Evolutionary conservation across 129 eudicot species (phyloP).

Genomic region (Chrysanthemum seticuspe): DNA sequence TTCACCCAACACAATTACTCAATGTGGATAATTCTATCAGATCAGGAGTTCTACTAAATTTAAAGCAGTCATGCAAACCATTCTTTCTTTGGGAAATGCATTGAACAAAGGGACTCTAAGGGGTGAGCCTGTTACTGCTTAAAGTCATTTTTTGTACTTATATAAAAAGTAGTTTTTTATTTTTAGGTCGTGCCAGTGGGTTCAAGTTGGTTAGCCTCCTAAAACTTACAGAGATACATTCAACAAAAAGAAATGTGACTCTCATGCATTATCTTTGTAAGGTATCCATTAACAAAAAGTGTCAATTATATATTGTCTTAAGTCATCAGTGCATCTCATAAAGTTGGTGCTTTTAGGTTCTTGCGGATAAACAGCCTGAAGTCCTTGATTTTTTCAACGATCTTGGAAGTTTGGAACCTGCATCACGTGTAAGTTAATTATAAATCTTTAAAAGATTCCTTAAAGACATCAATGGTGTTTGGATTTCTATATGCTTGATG

Average conservation of each 20-base stretch:
- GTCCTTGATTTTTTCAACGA: slow-evolving; percentile 85
- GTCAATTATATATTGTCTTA: slow-evolving; percentile 8
- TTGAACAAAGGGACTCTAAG: slow-evolving; percentile 96
- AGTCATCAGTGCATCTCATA: slow-evolving; percentile 8
- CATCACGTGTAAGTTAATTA: slow-evolving; percentile 54
- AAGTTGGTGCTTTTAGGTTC: slow-evolving; percentile 47
- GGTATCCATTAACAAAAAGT: slow-evolving; percentile 37
- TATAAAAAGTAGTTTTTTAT: not conserved
- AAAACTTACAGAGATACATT: slow-evolving; percentile 91
- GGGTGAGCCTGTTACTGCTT: slow-evolving; percentile 41
- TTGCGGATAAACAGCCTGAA: slow-evolving; percentile 81
- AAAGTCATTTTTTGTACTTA: slow-evolving; percentile 6
- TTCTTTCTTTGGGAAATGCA: slow-evolving; percentile 94
- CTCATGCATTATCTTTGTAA: slow-evolving; percentile 97
- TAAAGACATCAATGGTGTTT: not conserved
- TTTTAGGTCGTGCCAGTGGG: slow-evolving; percentile 85
- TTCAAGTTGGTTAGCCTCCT: slow-evolving; percentile 92
- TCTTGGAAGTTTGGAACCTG: slow-evolving; percentile 75
- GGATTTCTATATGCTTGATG: slow-evolving; percentile 14
- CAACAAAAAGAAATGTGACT: slow-evolving; percentile 82
- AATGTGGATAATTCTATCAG: slow-evolving; percentile 43
- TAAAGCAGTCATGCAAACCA: slow-evolving; percentile 89
- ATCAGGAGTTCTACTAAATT: slow-evolving; percentile 69
- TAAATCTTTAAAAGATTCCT: not conserved
- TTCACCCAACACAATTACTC: too few species aligned